Evolutionary conservation across 2,329 filamentous ascomycete genomes (phyloP), one percentile per base, ranked within the genome.

Genomic region (Ceratocystis cacaofunesta): DNA sequence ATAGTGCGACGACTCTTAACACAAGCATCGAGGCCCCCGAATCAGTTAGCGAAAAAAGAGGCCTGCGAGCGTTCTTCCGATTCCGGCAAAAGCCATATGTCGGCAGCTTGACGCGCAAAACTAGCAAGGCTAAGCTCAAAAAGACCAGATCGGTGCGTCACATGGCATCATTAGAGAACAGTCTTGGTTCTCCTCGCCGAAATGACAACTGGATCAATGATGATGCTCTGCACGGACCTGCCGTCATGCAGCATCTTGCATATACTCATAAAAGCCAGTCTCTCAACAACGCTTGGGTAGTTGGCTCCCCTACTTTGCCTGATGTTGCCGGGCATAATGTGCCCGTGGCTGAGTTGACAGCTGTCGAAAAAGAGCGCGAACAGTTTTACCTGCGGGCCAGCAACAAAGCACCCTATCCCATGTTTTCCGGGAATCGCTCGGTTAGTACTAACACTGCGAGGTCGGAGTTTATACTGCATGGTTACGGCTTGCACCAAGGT

Each of bases 261-360:
- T 22, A 1, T 15, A 7, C 41, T n/a, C 28, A 43, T 12, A 61
- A 61, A 6, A 43, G 28, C 25, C 44, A 65, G 58, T 32, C 25
- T 15, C 19, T 61, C 8, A 52, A 44, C 15, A 41, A 58, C 19
- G 8, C 36, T 7, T 66, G 64, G 64, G 52, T 65, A 8, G 48
- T 66, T n/a, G 46, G 64, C 25, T 48, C 61, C 4, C 66, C 66
- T 1, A 68, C 64, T 1, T 55, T 68, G 2, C 66, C 66, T 2
- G 64, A 66, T 15, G 50, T 68, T 8, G 41, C 63, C 12, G 28
- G 58, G 12, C 12, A 63, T 8, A 17, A 62, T 19, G 30, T 48
- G n/a, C 17, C 28, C 5, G 19, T 15, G 12, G 10, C 52, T 5
- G 30, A 32, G 0, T 30, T 63, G 44, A 25, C 63, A 17, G 65